Evolutionary conservation across 225 moss, liverwort and hornwort genomes (phyloP), one percentile per base, ranked within the genome.

Genomic region (Asterella californica): DNA sequence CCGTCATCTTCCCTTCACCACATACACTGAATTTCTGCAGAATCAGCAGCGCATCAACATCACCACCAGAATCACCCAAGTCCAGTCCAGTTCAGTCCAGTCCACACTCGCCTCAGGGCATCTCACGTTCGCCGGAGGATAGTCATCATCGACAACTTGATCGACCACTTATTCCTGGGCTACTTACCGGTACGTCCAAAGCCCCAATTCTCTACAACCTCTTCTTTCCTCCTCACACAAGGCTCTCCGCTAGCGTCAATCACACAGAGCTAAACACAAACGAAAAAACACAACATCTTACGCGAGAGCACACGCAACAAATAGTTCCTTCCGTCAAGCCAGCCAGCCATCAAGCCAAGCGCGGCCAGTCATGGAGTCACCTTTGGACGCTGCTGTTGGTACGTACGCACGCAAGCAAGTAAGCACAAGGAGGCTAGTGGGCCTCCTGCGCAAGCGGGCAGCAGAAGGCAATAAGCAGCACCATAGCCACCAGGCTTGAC

Each of bases 401-500:
- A 33, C 32, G n/a, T 9, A 48, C 25, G 11, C 42, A 48, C 25
- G 71, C 71, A n/a, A 47, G 70, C 70, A 66, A 24, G 19, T 24
- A 46, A 2, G 24, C 70, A 70, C 22, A 0, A 45, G 24, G 22
- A 37, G 71, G 22, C 22, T 25, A 10, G 24, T 25, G 70, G 69
- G 70, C 37, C 22, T 42, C 42, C 70, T 70, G 37, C 42, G 70
- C 70, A 42, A 42, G 37, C 64, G 38, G 22, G 46, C 36, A 71
- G 45, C 46, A 47, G 70, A 47, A 47, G n/a, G n/a, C 70, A 46
- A n/a, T 1, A 10, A 71, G 21, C 38, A 70, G 10, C 70, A 70
- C 70, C 70, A 71, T 47, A 71, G 71, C 71, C 71, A 42, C 25
- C 61, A 18, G 5, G 25, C 71, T 46, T 48, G 47, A 71, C n/a